Evolutionary conservation across 2,329 filamentous ascomycete genomes (phyloP), one percentile per base, ranked within the genome.

Genomic region (Sporothrix humicola): DNA sequence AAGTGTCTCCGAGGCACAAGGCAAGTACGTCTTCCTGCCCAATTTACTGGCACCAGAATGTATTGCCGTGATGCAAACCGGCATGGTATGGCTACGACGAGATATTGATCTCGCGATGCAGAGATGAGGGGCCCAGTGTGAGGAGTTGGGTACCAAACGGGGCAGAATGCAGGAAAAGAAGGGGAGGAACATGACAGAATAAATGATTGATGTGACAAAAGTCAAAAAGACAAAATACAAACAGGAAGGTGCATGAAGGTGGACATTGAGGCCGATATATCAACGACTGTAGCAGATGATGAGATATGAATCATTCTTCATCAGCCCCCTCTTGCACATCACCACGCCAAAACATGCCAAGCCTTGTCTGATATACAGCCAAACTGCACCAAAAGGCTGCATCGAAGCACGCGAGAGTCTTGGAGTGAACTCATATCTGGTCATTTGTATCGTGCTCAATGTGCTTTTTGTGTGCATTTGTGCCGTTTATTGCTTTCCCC

Each of bases 281-380:
- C 8, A 2, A 20, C 7, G 4, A 48, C 15, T 56, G 31, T 23
- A 17, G 48, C 31, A 54, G 17, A 69, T 73, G 74, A 75, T 20
- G 52, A 65, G n/a, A 26, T 37, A 73, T 75, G 74, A 75, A 73
- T 75, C 74, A 75, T 72, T 48, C 23, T 56, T 42, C 20, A 20
- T 74, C 59, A 56, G 31, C 10, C 54, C 31, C 31, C 31, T 37
- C 31, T 23, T 26, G 5, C 44, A 17, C 58, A n/a, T 17, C 26
- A 17, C 58, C 31, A n/a, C 8, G 7, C 50, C 15, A 52, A 15
- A 31, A 42, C 31, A 58, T 15, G 42, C n/a, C 42, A 15, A 17
- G 6, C 20, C 52, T n/a, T 23, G 23, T 15, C 46, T 17, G 15
- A 48, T 10, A 13, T 10, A 20, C n/a, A 56, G 23, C 20, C 8